A percentile compares a stretch with the other conserved stretches of the same genome.
Conservation (phyloP, 106 monocot species). For the Dendrobium huoshanense region DNA sequence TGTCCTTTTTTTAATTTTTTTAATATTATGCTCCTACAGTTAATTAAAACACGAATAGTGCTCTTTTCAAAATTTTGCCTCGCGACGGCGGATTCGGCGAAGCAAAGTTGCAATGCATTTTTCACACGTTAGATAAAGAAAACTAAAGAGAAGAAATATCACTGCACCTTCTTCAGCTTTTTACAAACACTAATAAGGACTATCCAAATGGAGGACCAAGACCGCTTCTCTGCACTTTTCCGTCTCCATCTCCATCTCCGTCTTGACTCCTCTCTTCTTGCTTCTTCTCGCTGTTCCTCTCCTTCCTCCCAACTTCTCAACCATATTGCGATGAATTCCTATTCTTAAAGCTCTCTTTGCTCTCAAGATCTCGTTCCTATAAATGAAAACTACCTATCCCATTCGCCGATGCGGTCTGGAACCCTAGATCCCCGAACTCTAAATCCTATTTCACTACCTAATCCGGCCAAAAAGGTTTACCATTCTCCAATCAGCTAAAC, state of each 20-base stretch:
- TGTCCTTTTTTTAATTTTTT: too few species aligned
- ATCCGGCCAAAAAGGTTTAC: neutral
- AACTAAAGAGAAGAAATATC: neutral
- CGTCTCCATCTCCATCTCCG: neutral
- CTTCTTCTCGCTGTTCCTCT: neutral
- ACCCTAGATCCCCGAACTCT: neutral
- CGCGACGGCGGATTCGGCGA: too few species aligned
- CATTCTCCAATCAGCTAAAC: neutral
- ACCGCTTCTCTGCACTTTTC: neutral
- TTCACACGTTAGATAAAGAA: too few species aligned
- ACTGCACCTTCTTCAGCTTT: neutral
- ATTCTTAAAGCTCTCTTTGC: neutral
- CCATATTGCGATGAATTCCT: neutral
- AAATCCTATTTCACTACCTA: neutral
- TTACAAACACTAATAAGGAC: neutral
- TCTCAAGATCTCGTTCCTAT: neutral
- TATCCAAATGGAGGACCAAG: slow-evolving; percentile 10
- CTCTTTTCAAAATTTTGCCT: too few species aligned
- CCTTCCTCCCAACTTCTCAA: slow-evolving; percentile 6
- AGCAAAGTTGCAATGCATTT: too few species aligned
- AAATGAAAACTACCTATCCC: neutral
- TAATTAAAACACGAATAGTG: too few species aligned
- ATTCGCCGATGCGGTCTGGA: slow-evolving; percentile 1
- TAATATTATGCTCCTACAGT: too few species aligned
- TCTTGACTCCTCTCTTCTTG: neutral